Conservation (phyloP, 495 filamentous ascomycete genomes). For the Cudoniella acicularis region DNA sequence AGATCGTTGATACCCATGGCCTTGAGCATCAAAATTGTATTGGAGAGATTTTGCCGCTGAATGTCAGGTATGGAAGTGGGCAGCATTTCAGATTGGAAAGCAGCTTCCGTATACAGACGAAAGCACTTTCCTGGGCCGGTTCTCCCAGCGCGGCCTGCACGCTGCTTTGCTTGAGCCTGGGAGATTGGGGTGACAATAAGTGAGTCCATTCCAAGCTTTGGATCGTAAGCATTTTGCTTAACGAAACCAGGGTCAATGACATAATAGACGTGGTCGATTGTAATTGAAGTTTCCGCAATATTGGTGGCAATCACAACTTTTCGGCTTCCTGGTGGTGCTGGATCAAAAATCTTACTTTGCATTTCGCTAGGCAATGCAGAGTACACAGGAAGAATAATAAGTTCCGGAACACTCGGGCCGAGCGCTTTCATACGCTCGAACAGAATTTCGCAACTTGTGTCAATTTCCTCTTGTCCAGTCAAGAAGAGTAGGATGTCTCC, state of each 20-base stretch:
- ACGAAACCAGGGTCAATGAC: constrained; percentile 97
- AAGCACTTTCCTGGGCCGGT: constrained; percentile 98
- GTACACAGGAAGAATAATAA: constrained; percentile 93
- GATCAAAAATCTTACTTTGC: constrained; percentile 92
- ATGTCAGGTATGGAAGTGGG: constrained; percentile 96
- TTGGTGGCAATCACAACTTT: constrained; percentile 99
- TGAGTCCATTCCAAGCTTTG: constrained; percentile 96
- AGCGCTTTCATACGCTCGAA: constrained; percentile 96
- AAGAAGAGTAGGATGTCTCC: constrained; percentile 96
- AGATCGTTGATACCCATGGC: constrained; percentile 99
- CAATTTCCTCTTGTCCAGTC: constrained; percentile 97
- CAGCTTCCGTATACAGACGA: constrained; percentile 90
- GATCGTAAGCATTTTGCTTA: constrained; percentile 96
- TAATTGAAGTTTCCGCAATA: constrained; percentile 97
- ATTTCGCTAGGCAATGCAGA: constrained; percentile 89
- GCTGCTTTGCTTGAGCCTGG: constrained; percentile 94
- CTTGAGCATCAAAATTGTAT: constrained; percentile 97
- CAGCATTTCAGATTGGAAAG: constrained; percentile 95
- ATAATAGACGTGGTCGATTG: constrained; percentile 96
- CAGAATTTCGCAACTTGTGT: constrained; percentile 87
- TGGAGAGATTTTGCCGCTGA: constrained; percentile 89
- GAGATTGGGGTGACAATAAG: constrained; percentile 93
- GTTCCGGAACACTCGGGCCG: constrained; percentile 83
- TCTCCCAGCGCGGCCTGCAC: constrained; percentile 86
- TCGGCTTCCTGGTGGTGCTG: constrained; percentile 78